phyloP scores from a whole-genome alignment of 2,329 filamentous ascomycete genomes.

The Fusarium annulatum region DNA sequence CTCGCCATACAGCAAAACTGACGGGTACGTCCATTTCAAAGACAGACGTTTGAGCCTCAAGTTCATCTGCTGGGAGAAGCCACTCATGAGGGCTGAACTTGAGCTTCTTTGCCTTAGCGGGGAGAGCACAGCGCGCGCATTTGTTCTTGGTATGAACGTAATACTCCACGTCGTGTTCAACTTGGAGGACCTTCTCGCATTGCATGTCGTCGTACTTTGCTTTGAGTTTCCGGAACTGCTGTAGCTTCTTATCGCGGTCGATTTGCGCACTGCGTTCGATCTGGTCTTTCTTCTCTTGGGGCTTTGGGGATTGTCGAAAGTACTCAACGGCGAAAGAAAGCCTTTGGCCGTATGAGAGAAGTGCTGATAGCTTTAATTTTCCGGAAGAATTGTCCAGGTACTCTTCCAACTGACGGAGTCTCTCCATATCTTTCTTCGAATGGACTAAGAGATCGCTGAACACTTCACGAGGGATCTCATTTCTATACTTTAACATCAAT shows the following conservation, averaged over 20 bases:
- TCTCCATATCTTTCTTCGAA: slow-evolving; percentile 55
- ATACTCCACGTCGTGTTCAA: neutral
- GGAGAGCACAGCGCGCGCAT: slow-evolving; percentile 53
- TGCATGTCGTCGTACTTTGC: neutral
- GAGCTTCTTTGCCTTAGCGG: slow-evolving; percentile 50
- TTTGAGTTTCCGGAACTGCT: slow-evolving; percentile 24
- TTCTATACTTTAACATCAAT: slow-evolving; percentile 59
- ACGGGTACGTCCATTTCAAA: slow-evolving; percentile 64
- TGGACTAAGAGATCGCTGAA: slow-evolving; percentile 60
- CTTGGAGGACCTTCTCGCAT: neutral
- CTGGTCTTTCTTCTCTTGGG: slow-evolving; percentile 39
- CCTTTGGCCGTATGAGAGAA: slow-evolving; percentile 27
- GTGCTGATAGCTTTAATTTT: slow-evolving; percentile 5
- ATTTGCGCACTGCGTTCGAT: slow-evolving; percentile 55
- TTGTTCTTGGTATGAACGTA: slow-evolving; percentile 2
- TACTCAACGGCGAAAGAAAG: slow-evolving; percentile 36
- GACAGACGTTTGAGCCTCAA: slow-evolving; percentile 57
- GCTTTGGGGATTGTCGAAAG: slow-evolving; percentile 35
- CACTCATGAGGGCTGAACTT: slow-evolving; percentile 65
- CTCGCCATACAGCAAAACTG: slow-evolving; percentile 60
- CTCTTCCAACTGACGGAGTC: slow-evolving; percentile 58
- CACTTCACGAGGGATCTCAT: slow-evolving; percentile 54
- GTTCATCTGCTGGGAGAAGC: slow-evolving; percentile 58
- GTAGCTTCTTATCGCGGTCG: slow-evolving; percentile 2
- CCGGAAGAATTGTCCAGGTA: slow-evolving; percentile 46